A percentile compares a stretch with the other conserved stretches of the same genome.
Evolutionary conservation across 2,329 filamentous ascomycete species (phyloP).

Genomic region (Fusarium tuaranense): DNA sequence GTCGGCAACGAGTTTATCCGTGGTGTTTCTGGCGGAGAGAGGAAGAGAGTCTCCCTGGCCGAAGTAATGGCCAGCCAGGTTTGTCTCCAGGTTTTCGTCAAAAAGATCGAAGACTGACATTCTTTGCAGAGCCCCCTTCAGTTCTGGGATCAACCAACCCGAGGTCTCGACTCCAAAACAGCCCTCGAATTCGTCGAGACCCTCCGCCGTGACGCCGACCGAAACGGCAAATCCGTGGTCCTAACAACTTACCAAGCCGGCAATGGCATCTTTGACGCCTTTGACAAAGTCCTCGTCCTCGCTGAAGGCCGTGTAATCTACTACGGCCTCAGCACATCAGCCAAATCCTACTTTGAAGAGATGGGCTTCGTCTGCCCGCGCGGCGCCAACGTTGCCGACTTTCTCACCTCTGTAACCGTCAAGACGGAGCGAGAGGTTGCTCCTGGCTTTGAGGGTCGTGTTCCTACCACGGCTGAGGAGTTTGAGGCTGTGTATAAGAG

Average conservation of each 20-base stretch:
- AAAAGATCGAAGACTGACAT: conserved; percentile 24
- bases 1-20: conserved; percentile 76
- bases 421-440: conserved; percentile 70
- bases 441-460: conserved; percentile 66
- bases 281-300: conserved; percentile 80
- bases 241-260: conserved; percentile 76
- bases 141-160: conserved; percentile 78
- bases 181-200: conserved; percentile 76
- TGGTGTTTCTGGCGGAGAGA: conserved; percentile 68
- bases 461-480: conserved; percentile 72
- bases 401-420: conserved; percentile 76
- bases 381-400: conserved; percentile 72
- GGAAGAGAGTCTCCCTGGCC: conserved; percentile 78
- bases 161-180: conserved; percentile 77
- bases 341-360: conserved; percentile 73
- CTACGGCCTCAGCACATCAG: conserved; percentile 70
- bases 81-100: background rate
- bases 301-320: conserved; percentile 75
- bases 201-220: conserved; percentile 70
- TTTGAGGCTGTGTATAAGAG: conserved; percentile 59
- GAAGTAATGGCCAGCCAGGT: conserved; percentile 66
- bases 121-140: conserved; percentile 59
- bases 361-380: conserved; percentile 69
- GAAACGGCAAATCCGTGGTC: conserved; percentile 73
- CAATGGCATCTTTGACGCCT: conserved; percentile 71